Percentiles rank a stretch among this genome's conserved stretches.
Conservation (phyloP, 345 rosid species). For the Eucalyptus guilfoylei region DNA sequence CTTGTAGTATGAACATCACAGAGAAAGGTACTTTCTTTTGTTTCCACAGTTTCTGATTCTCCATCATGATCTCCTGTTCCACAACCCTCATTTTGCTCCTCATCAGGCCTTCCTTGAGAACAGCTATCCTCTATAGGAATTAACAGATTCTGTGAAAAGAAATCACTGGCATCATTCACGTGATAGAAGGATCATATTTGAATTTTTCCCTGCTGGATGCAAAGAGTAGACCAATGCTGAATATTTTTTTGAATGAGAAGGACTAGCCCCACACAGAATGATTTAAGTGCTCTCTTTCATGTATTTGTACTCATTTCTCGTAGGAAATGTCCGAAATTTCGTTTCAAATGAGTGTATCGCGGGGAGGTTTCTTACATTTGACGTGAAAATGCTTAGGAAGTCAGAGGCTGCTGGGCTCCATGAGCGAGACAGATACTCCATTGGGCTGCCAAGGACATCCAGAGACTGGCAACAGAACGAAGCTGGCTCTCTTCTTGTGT, state of each 20-base stretch:
- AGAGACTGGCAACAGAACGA: not conserved
- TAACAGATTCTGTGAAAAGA: not conserved
- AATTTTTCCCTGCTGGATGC: not conserved
- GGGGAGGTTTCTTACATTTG: not conserved
- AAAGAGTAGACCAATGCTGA: not conserved
- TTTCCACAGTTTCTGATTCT: not conserved
- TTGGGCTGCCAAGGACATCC: constrained; percentile 1
- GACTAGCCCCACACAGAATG: not conserved
- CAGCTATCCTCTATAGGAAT: not conserved
- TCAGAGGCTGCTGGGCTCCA: constrained; percentile 8
- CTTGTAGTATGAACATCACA: not conserved
- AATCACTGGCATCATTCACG: not conserved
- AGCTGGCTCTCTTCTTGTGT: not conserved
- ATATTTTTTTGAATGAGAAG: not conserved
- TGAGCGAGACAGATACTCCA: constrained; percentile 8
- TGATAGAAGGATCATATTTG: not conserved
- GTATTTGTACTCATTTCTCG: not conserved
- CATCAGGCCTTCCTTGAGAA: not conserved
- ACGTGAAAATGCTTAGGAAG: constrained; percentile 1
- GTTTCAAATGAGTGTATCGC: not conserved
- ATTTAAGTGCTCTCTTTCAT: not conserved
- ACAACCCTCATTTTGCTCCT: not conserved
- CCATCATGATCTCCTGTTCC: not conserved
- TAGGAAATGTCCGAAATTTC: not conserved
- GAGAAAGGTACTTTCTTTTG: not conserved